Percentiles rank a stretch among this genome's conserved stretches.
phyloP scores from a whole-genome alignment of 2,329 filamentous ascomycete species.

The Aspergillus puulaauensis region DNA sequence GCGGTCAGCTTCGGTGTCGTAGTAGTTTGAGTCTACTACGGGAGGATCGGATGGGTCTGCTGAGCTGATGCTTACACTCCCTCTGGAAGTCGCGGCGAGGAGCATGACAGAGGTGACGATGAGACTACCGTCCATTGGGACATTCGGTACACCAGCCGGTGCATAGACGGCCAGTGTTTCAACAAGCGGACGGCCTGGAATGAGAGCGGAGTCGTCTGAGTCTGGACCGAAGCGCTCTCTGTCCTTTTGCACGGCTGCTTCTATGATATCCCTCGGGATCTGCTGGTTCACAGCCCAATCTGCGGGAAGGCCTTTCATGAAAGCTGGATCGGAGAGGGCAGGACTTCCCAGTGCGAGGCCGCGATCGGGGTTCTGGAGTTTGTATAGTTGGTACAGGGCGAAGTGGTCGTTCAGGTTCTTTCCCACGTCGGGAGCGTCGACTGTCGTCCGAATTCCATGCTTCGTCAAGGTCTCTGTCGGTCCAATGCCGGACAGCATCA shows the following conservation, averaged over 20 bases:
- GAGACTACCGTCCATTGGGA: constrained; percentile 9
- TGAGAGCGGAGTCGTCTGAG: background rate
- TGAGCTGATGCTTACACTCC: constrained; percentile 7
- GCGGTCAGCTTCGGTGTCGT: constrained; percentile 3
- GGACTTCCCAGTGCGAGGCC: constrained; percentile 4
- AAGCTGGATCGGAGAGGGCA: background rate
- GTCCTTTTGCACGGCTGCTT: background rate
- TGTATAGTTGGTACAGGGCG: constrained; percentile 8
- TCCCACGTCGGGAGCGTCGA: constrained; percentile 8
- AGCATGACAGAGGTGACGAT: constrained; percentile 10
- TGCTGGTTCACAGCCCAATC: constrained; percentile 2
- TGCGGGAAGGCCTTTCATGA: background rate
- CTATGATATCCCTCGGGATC: background rate
- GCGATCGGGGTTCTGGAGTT: constrained; percentile 1
- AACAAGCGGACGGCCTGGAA: background rate
- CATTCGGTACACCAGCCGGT: background rate
- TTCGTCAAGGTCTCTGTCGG: background rate
- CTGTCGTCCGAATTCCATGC: background rate
- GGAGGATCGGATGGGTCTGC: background rate
- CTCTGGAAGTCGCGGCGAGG: constrained; percentile 8
- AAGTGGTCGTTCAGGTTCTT: constrained; percentile 10
- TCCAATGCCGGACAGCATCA: constrained; percentile 63
- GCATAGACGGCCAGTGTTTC: background rate
- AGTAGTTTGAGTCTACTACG: constrained; percentile 3
- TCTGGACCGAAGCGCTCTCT: background rate